phyloP scores from a whole-genome alignment of 1,284 basidiomycete genomes.

The Peniophora sp. region DNA sequence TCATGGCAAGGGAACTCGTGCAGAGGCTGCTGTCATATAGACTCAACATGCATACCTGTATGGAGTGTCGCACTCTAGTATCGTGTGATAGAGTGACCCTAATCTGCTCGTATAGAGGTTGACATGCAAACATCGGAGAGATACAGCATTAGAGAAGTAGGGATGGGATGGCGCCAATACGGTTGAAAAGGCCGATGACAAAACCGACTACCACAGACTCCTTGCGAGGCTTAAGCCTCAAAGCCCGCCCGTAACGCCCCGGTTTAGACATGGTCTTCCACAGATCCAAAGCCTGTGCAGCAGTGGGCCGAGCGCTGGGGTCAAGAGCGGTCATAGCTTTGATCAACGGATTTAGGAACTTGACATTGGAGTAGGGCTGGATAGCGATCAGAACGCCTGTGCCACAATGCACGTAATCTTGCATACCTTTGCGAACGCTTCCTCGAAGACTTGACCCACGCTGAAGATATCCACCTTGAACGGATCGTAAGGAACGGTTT shows the following conservation, averaged over 20 bases:
- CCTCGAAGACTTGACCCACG: background rate
- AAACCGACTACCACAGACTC: too few species aligned
- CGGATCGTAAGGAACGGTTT: background rate
- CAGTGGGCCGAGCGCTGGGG: background rate
- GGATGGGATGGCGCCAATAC: too few species aligned
- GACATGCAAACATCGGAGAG: too few species aligned
- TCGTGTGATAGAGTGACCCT: too few species aligned
- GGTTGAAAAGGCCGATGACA: too few species aligned
- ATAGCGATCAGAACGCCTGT: background rate
- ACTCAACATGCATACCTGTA: too few species aligned
- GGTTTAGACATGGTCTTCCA: background rate
- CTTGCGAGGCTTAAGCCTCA: too few species aligned
- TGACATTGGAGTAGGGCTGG: background rate
- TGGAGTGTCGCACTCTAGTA: too few species aligned
- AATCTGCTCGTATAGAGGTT: too few species aligned
- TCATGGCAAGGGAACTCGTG: too few species aligned
- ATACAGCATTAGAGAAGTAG: too few species aligned
- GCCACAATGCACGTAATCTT: background rate
- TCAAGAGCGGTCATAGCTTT: background rate
- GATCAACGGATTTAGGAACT: background rate
- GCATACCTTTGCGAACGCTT: background rate
- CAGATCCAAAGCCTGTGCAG: background rate
- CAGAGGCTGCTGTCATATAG: too few species aligned
- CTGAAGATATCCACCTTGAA: background rate
- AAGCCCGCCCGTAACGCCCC: background rate